phyloP scores from a whole-genome alignment of 257 asterid species.

The Solanum dulcamara region DNA sequence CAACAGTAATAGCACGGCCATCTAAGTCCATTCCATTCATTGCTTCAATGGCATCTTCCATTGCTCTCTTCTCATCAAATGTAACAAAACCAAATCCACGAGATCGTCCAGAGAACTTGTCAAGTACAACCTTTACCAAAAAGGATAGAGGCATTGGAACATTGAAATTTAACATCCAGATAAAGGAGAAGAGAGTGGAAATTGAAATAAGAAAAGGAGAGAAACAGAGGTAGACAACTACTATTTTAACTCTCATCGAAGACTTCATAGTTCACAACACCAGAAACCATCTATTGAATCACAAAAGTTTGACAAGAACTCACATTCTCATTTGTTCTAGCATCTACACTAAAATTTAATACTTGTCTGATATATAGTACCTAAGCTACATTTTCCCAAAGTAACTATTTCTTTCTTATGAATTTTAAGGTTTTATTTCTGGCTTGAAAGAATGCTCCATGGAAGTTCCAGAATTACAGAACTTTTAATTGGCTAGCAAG shows the following conservation, averaged over 20 bases:
- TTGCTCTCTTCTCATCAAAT: slow-evolving; percentile 72
- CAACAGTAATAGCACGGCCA: slow-evolving; percentile 81
- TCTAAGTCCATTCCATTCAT: slow-evolving; percentile 90
- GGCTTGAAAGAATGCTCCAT: not conserved
- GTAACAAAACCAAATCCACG: slow-evolving; percentile 92
- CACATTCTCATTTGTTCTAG: not conserved
- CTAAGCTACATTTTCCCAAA: not conserved
- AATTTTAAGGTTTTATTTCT: not conserved
- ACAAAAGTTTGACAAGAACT: not conserved
- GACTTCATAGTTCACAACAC: not conserved
- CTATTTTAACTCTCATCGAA: not conserved
- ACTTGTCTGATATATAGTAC: not conserved
- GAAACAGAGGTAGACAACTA: not conserved
- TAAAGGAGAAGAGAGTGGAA: not conserved
- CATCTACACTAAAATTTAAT: not conserved
- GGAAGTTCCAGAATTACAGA: not conserved
- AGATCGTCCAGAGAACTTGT: slow-evolving; percentile 75
- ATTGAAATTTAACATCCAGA: not conserved
- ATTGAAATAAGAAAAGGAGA: not conserved
- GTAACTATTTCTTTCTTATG: not conserved
- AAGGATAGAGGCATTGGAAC: not conserved
- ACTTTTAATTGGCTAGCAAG: not conserved
- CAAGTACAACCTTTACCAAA: slow-evolving; percentile 55
- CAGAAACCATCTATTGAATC: not conserved
- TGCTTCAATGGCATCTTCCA: slow-evolving; percentile 90